Base-by-base conservation (phyloP, 805 yeast genomes). In the Saccharomycopsis sp. region DNA sequence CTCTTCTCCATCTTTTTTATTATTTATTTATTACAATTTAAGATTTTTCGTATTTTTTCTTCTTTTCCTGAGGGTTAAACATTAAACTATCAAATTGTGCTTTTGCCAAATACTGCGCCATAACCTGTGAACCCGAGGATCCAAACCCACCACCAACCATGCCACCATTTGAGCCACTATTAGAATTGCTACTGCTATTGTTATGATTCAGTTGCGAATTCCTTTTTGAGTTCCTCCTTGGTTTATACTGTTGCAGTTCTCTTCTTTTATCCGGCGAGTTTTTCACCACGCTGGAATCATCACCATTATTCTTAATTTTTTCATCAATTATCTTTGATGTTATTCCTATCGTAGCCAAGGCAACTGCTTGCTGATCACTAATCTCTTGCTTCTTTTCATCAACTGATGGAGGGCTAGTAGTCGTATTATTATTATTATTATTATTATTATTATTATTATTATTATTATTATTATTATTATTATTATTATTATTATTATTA, bases 51-150 rank as follows among this genome's bases (percentile, higher is more conserved):
- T 20, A 7, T 20, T 14, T 8, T 20, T 14, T 8, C 19, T 31
- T 31, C 19, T 14, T 31, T 5, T 31, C 35, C 9, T 31, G 35
- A 31, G 35, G 17, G 17, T 14, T 31, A 31, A 31, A 79, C 47
- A 75, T 59, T 55, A 74, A 60, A 38, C 71, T 70, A 8, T 81
- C 81, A 48, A 77, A 81, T 53, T 79, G 85, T 4, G 81, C 66
- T 57, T 78, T 83, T n/a, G 85, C 84, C 53, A 82, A 65, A 56
- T 81, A 82, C 56, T 81, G 87, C 0, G 86, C 81, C 86, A 82
- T 80, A 9, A 82, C 85, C 53, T 79, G 83, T 0, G 85, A 77
- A 2, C 88, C 87, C 4, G 81, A 69, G 8, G 67, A 61, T 5
- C 28, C 43, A 48, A 17, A 32, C 42, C 38, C 34, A 37, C 29